Evolutionary conservation across 73 alveolate genomes (phyloP).

Genomic region (Tetrahymena thermophila): DNA sequence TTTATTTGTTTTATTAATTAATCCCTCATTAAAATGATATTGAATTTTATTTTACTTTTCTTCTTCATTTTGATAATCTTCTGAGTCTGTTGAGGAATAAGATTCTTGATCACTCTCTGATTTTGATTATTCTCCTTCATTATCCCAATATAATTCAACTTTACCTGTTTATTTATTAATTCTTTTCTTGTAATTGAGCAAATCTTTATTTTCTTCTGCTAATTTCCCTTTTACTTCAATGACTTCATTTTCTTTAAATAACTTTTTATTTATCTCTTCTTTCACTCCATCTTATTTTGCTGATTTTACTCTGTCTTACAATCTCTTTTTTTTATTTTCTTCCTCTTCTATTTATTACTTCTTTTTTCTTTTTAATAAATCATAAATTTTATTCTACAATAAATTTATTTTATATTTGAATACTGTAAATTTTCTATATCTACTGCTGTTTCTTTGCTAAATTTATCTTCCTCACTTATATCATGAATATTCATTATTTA

Average conservation of each 20-base stretch:
- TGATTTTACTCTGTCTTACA: neutral
- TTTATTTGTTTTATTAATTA: neutral
- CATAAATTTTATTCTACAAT: no score
- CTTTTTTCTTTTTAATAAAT: neutral
- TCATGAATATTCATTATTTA: neutral
- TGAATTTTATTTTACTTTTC: constrained; percentile 13
- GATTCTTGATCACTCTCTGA: constrained; percentile 9
- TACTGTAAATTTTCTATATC: neutral
- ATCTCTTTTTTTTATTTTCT: neutral
- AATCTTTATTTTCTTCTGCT: neutral
- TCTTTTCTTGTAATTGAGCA: neutral
- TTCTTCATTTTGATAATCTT: constrained; percentile 8
- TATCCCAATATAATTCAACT: constrained; percentile 1
- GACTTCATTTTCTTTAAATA: neutral
- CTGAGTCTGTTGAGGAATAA: neutral
- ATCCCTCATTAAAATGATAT: no score
- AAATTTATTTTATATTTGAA: neutral
- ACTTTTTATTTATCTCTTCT: neutral
- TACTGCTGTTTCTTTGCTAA: neutral
- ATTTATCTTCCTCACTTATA: neutral
- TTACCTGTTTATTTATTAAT: constrained; percentile 13
- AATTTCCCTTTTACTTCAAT: neutral
- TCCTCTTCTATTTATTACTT: neutral
- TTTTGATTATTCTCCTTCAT: constrained; percentile 17
- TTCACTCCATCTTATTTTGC: neutral